Conservation (phyloP, 2,329 filamentous ascomycete species). For the Aspergillus niger region DNA sequence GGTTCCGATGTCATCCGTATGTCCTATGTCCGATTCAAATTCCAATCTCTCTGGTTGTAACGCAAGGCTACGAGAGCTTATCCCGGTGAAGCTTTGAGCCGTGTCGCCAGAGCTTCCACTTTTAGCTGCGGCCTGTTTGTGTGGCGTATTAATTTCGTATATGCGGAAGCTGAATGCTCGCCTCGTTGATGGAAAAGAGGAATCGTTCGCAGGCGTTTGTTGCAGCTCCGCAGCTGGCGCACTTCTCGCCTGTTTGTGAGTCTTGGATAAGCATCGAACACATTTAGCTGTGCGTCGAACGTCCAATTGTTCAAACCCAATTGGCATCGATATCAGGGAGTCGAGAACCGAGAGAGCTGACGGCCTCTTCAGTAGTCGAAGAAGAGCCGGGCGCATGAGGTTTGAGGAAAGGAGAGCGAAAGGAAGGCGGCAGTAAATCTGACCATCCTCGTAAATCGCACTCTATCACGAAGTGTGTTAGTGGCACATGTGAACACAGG, state of each 20-base stretch:
- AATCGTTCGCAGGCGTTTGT: constrained; percentile 5
- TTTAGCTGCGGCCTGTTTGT: constrained; percentile 3
- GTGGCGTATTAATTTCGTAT: constrained; percentile 32
- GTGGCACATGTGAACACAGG: constrained; percentile 2
- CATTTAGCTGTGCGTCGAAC: constrained; percentile 25
- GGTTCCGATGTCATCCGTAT: constrained; percentile 35
- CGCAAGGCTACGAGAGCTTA: constrained; percentile 21
- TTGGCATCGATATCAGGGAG: constrained; percentile 31
- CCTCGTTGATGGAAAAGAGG: constrained; percentile 8
- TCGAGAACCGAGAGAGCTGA: constrained; percentile 43
- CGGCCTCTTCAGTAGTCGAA: constrained; percentile 46
- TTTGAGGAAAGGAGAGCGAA: constrained; percentile 21
- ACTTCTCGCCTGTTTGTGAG: constrained; percentile 11
- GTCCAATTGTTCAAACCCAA: constrained; percentile 38
- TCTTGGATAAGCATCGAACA: constrained; percentile 31
- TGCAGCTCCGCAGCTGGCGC: constrained; percentile 10
- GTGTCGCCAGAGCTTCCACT: not conserved
- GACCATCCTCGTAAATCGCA: constrained; percentile 33
- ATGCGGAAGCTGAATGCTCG: constrained; percentile 16
- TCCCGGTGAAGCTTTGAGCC: not conserved
- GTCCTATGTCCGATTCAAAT: constrained; percentile 46
- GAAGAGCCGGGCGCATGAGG: constrained; percentile 47
- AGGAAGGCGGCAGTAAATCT: constrained; percentile 15
- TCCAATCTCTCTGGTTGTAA: constrained; percentile 40
- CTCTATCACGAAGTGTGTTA: constrained; percentile 1